phyloP scores from a whole-genome alignment of 192 early-diverging fungal species.

The Podila minutissima region DNA sequence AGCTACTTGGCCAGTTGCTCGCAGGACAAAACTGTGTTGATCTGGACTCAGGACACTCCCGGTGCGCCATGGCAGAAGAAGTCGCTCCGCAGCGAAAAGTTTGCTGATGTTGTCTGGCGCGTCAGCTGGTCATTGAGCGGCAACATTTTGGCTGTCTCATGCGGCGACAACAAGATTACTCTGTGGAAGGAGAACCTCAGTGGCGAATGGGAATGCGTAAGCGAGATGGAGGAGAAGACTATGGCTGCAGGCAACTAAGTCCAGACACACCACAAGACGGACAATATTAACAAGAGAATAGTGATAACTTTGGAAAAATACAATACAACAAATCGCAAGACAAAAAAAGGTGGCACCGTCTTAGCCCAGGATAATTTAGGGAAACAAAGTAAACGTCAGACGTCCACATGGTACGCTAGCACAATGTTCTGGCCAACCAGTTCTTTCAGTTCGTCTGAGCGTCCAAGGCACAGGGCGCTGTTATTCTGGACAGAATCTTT shows the following conservation, averaged over 20 bases:
- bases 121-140: slow-evolving; percentile 97
- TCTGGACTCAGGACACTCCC: slow-evolving; percentile 91
- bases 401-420: no score
- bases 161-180: slow-evolving; percentile 96
- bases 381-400: no score
- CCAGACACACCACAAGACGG: neutral
- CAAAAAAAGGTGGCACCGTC: no score
- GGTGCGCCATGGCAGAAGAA: slow-evolving; percentile 79
- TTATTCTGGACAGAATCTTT: no score
- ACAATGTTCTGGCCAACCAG: no score
- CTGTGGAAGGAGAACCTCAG: slow-evolving; percentile 96
- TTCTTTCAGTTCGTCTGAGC: no score
- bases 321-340: no score
- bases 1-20: slow-evolving; percentile 94
- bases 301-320: no score
- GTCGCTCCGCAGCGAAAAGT: slow-evolving; percentile 76
- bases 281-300: neutral
- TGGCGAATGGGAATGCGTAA: slow-evolving; percentile 91
- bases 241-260: slow-evolving; percentile 36
- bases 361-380: no score
- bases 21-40: slow-evolving; percentile 96
- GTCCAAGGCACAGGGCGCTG: no score
- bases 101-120: slow-evolving; percentile 98
- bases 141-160: slow-evolving; percentile 95
- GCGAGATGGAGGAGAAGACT: slow-evolving; percentile 72